Base-by-base conservation (phyloP, 805 yeast species). In the Saccharomycopsis sp. region DNA sequence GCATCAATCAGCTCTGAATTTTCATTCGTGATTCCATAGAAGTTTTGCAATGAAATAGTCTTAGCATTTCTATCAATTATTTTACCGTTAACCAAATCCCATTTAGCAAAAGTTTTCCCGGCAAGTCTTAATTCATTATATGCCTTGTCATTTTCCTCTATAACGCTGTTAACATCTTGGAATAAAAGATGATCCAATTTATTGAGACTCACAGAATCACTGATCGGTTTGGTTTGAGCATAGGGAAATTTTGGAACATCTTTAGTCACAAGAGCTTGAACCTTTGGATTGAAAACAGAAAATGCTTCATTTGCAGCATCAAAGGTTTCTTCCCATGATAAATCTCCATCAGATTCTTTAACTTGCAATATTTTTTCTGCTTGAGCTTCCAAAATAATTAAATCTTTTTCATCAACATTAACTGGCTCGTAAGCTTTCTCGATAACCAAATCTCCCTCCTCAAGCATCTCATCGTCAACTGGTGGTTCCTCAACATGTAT, bases 371-470 rank as follows among this genome's bases (percentile, higher is more conserved):
- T 31, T 56, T 69, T 23, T 13, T 45, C 17, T 36, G 52, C 40
- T 13, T 45, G 29, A 54, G 31, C 56, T 54, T 45, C 64, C 52
- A 66, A 60, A 50, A 64, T 68, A 29, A 56, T 72, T 59, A 70
- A 63, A 54, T 74, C 79, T 1, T 64, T 57, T 24, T 66, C 74
- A 20, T 64, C 65, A 13, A 72, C 62, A 47, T 77, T 76, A n/a
- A 53, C 53, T 0, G 90, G 90, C 59, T 84, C 93, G 56, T 75
- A 84, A 2, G 77, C 82, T 54, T 77, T 81, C 52, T 80, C 85
- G 40, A 72, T 67, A 4, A 81, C 68, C 17, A 77, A 58, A 2
- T 69, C 72, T 5, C 41, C 32, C 19, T 31, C 35, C 11, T 14
- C 14, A 17, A 31, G 14, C 11, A 14, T 20, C 33, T 56, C 51